Percentiles rank a stretch among this genome's conserved stretches.
Conservation (phyloP, 1,139 yeast species). For the Sugiyamaella grinbergsii region DNA sequence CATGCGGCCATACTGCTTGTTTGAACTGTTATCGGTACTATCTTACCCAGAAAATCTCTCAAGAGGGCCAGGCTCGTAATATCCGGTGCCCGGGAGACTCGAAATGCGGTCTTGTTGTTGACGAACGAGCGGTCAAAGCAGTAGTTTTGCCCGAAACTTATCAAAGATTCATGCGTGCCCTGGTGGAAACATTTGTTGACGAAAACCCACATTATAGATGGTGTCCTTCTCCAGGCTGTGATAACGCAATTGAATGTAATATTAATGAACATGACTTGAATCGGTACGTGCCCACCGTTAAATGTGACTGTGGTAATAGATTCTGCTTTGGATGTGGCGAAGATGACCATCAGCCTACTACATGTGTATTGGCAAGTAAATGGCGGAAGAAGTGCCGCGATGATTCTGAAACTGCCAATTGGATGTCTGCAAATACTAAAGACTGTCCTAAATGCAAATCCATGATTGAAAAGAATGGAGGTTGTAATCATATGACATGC, state of each 20-base stretch:
- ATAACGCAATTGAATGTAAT: conserved; percentile 55
- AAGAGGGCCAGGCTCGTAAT: conserved; percentile 50
- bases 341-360: conserved; percentile 75
- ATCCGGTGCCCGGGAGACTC: conserved; percentile 64
- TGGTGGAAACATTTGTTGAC: conserved; percentile 53
- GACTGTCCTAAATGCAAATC: conserved; percentile 71
- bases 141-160: conserved; percentile 40
- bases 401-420: conserved; percentile 85
- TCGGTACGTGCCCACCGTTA: conserved; percentile 60
- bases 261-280: conserved; percentile 44
- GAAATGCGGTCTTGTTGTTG: conserved; percentile 41
- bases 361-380: conserved; percentile 64
- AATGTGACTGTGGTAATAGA: conserved; percentile 65
- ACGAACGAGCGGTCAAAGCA: conserved; percentile 44
- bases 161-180: conserved; percentile 33
- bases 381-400: conserved; percentile 85
- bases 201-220: conserved; percentile 57
- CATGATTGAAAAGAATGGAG: conserved; percentile 78
- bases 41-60: conserved; percentile 52
- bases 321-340: conserved; percentile 80
- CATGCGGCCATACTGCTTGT: conserved; percentile 75
- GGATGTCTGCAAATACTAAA: conserved; percentile 89
- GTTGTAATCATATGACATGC: conserved; percentile 96
- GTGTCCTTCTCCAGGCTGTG: conserved; percentile 92
- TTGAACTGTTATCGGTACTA: conserved; percentile 65